A percentile compares a stretch with the other conserved stretches of the same genome.
phyloP scores from a whole-genome alignment of 1,284 basidiomycete genomes.

The Uromyces viciae-fabae region DNA sequence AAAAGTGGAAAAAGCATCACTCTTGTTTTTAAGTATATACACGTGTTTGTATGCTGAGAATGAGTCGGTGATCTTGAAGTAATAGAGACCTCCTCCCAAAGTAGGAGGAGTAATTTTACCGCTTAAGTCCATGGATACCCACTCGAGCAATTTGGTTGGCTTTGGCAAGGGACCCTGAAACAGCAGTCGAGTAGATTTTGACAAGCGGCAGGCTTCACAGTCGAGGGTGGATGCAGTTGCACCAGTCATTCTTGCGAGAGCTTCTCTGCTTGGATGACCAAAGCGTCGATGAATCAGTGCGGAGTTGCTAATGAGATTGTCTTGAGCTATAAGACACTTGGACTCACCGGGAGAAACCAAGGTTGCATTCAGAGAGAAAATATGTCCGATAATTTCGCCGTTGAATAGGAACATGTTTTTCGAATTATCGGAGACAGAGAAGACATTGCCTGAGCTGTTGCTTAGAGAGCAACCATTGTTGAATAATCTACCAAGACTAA shows the following conservation, averaged over 20 bases:
- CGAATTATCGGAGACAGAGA: not conserved
- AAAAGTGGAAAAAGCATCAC: not conserved
- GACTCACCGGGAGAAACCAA: not conserved
- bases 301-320: not conserved
- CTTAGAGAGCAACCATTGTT: no score
- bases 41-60: constrained; percentile 4
- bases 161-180: not conserved
- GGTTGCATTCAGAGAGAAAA: not conserved
- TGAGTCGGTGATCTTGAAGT: constrained; percentile 2
- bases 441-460: no score
- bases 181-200: constrained; percentile 12
- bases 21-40: constrained; percentile 8
- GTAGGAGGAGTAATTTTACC: not conserved
- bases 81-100: not conserved
- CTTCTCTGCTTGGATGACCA: not conserved
- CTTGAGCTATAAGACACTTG: not conserved
- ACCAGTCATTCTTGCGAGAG: not conserved
- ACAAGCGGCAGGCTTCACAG: not conserved
- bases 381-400: not conserved
- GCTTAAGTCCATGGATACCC: constrained; percentile 3
- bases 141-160: not conserved
- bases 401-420: not conserved
- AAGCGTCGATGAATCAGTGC: not conserved
- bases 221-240: not conserved
- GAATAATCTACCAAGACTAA: constrained; percentile 14